Evolutionary conservation across 2,329 filamentous ascomycete genomes (phyloP).

Genomic region (Pseudocercospora vitis): DNA sequence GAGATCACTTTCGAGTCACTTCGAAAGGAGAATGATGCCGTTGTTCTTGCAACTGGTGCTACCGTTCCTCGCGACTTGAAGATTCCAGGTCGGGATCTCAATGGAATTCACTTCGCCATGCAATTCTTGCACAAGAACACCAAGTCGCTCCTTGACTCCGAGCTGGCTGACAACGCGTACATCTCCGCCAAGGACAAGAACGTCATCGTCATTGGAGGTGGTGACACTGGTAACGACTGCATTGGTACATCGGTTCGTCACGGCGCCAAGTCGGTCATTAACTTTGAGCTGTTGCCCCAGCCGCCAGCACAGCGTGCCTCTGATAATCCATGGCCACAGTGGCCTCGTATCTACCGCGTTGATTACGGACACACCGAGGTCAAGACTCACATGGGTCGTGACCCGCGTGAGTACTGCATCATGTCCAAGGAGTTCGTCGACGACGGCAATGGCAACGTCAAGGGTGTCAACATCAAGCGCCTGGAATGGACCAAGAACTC

Average conservation of each 20-base stretch:
- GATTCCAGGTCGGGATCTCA: slow-evolving; percentile 81
- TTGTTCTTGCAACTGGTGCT: slow-evolving; percentile 87
- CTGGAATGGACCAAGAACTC: slow-evolving; percentile 94
- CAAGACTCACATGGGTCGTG: slow-evolving; percentile 92
- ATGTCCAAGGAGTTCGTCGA: slow-evolving; percentile 97
- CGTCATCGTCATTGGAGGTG: slow-evolving; percentile 94
- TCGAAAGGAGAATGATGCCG: slow-evolving; percentile 72
- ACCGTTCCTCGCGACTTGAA: slow-evolving; percentile 91
- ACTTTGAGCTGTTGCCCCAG: slow-evolving; percentile 94
- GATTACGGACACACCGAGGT: slow-evolving; percentile 97
- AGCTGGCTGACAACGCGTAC: slow-evolving; percentile 78
- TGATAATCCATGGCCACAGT: slow-evolving; percentile 98
- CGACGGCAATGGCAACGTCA: slow-evolving; percentile 81
- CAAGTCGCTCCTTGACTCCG: slow-evolving; percentile 92
- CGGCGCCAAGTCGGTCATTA: slow-evolving; percentile 91
- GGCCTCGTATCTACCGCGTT: slow-evolving; percentile 97
- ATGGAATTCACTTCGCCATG: slow-evolving; percentile 95
- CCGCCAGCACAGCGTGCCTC: slow-evolving; percentile 84
- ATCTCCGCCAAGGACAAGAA: slow-evolving; percentile 95
- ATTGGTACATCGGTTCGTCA: slow-evolving; percentile 96
- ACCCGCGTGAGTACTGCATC: slow-evolving; percentile 95
- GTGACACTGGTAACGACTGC: slow-evolving; percentile 97
- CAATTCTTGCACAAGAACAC: slow-evolving; percentile 97
- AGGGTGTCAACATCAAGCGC: slow-evolving; percentile 92
- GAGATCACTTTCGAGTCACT: slow-evolving; percentile 68